Evolutionary conservation across 2,329 filamentous ascomycete genomes (phyloP), one percentile per base, ranked within the genome.

Genomic region (Akanthomyces lecanii): DNA sequence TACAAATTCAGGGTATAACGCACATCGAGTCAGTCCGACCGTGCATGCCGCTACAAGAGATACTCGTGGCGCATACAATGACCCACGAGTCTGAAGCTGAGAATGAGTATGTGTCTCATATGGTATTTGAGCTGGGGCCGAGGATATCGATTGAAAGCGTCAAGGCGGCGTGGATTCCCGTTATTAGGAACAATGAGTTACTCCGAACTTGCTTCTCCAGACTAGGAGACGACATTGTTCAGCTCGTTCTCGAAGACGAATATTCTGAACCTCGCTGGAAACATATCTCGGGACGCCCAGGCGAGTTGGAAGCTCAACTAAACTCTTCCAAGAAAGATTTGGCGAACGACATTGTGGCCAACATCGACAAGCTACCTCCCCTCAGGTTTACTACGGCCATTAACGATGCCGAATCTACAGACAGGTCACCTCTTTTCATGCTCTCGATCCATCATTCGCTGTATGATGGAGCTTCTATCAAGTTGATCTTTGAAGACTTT

Each of bases 401-500:
- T 25, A 18, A 44, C 12, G 36, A 55, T 44, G 52, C 36, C 38
- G 66, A 5, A 69, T 59, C 71, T 74, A 28, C 65, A 66, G 18
- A 63, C 36, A 0, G 33, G 62, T 28, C 70, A 71, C 14, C 73
- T 16, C 63, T 75, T 4, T 68, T 71, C 40, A 69, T 66, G 61
- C 61, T 76, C 16, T 70, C 72, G 4, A 71, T 76, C n/a, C 73
- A 76, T 57, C 75, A 77, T 53, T 67, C 72, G 16, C 69, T 77
- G 2, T 77, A 76, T 57, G 75, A 77, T 63, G 72, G 68, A 7
- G 69, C 72, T 40, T 73, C 73, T 1, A 68, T 77, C 18, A 63
- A 67, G 1, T 69, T 76, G 70, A 59, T 76, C 33, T 55, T 76
- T 33, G 67, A 72, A 3, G 73, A 76, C 23, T 67, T 75, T 54